Percentiles rank a stretch among this genome's conserved stretches.
Evolutionary conservation across 306 rosid species (phyloP).

Genomic region (Mimosa pudica): DNA sequence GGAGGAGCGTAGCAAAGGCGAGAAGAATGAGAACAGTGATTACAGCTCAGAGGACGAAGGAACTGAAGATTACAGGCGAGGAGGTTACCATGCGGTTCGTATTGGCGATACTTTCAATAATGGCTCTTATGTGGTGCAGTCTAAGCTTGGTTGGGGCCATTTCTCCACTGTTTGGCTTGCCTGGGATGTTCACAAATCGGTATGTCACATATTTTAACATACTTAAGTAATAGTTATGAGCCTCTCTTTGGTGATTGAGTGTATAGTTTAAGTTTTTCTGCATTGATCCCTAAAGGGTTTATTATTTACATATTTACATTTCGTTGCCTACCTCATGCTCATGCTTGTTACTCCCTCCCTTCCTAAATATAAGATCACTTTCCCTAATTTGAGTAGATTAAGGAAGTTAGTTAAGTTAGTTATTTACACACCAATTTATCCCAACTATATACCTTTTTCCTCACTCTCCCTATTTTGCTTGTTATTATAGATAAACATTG

Average conservation of each 20-base stretch:
- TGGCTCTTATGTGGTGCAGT: conserved; percentile 81
- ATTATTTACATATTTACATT: neutral
- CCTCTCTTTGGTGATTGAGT: conserved; percentile 1
- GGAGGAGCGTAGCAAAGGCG: conserved; percentile 53
- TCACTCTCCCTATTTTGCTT: too few species aligned
- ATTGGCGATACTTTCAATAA: conserved; percentile 80
- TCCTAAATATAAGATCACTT: too few species aligned
- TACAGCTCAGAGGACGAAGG: conserved; percentile 97
- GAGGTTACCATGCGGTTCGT: conserved; percentile 96
- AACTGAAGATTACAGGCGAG: conserved; percentile 93
- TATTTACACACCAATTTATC: too few species aligned
- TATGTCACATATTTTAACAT: neutral
- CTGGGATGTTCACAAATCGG: conserved; percentile 71
- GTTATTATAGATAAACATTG: too few species aligned
- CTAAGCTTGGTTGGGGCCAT: conserved; percentile 99
- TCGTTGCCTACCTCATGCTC: neutral
- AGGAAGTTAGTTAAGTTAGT: too few species aligned
- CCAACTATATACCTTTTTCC: too few species aligned
- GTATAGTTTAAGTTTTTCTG: neutral
- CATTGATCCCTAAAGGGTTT: neutral
- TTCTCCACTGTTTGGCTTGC: conserved; percentile 99
- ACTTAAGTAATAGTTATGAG: too few species aligned
- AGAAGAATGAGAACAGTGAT: conserved; percentile 67
- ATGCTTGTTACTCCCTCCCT: too few species aligned
- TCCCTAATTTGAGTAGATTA: too few species aligned